Evolutionary conservation across 2,329 filamentous ascomycete species (phyloP).

Genomic region (Annulohypoxylon truncatum): DNA sequence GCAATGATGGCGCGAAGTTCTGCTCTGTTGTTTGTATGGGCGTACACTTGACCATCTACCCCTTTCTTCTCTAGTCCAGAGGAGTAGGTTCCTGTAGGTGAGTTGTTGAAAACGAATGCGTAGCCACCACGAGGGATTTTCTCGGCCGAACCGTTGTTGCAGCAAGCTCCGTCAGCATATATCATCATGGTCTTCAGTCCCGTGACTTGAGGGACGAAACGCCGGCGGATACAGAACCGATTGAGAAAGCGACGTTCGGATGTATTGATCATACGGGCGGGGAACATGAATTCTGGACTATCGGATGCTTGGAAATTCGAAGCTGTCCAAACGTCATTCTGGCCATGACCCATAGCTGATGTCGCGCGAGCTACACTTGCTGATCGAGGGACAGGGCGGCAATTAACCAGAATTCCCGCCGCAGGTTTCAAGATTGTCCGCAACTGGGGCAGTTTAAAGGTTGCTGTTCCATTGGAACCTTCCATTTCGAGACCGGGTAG

Average conservation of each 20-base stretch:
- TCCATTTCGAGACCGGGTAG: too few relatives aligned
- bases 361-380: slow-evolving; percentile 8
- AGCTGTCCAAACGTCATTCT: slow-evolving; percentile 15
- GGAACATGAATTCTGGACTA: slow-evolving; percentile 2
- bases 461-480: too few relatives aligned
- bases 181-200: slow-evolving; percentile 11
- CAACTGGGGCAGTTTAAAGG: too few relatives aligned
- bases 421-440: too few relatives aligned
- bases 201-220: slow-evolving; percentile 3
- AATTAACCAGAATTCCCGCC: neutral
- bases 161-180: slow-evolving; percentile 13
- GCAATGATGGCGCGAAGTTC: slow-evolving; percentile 15
- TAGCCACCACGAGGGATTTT: slow-evolving; percentile 1
- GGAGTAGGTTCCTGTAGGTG: neutral
- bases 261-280: neutral
- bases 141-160: neutral
- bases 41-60: neutral
- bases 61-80: slow-evolving; percentile 5
- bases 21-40: slow-evolving; percentile 5
- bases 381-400: neutral
- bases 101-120: slow-evolving; percentile 5
- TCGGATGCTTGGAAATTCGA: neutral
- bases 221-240: slow-evolving; percentile 15
- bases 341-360: slow-evolving; percentile 5
- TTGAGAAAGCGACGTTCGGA: neutral